Evolutionary conservation across 1,284 basidiomycete genomes (phyloP).

Genomic region (Pterulicium gracile): DNA sequence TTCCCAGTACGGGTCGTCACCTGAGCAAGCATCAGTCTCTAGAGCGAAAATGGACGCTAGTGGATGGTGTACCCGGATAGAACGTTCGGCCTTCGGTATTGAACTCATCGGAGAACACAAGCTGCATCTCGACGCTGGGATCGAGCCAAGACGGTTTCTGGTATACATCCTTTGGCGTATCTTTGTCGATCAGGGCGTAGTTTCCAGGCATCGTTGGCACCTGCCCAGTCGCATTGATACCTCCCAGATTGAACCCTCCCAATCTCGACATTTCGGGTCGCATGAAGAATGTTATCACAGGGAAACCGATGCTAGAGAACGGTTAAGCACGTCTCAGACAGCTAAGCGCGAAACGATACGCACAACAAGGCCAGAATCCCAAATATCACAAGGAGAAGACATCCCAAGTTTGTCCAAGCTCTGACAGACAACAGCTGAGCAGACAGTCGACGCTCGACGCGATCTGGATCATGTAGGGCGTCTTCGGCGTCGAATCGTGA

Average conservation of each 20-base stretch:
- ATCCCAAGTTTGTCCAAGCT: slow-evolving; percentile 39
- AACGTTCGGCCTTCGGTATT: slow-evolving; percentile 47
- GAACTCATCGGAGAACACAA: slow-evolving; percentile 53
- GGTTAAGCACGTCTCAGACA: not conserved
- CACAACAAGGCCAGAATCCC: slow-evolving; percentile 30
- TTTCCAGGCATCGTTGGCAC: slow-evolving; percentile 26
- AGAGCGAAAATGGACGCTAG: slow-evolving; percentile 1
- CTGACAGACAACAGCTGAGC: slow-evolving; percentile 22
- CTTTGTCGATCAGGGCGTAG: slow-evolving; percentile 36
- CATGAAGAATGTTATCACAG: slow-evolving; percentile 29
- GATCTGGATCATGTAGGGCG: slow-evolving; percentile 26
- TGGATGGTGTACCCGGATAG: slow-evolving; percentile 20
- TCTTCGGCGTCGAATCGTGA: slow-evolving; percentile 21
- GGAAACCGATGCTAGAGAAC: slow-evolving; percentile 22
- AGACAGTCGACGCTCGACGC: slow-evolving; percentile 9
- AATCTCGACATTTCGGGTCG: slow-evolving; percentile 19
- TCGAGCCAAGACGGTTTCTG: slow-evolving; percentile 31
- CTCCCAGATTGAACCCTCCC: slow-evolving; percentile 50
- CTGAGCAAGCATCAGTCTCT: slow-evolving; percentile 2
- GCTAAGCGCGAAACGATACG: slow-evolving; percentile 9
- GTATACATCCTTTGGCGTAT: slow-evolving; percentile 35
- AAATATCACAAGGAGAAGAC: slow-evolving; percentile 28
- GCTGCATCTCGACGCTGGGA: slow-evolving; percentile 17
- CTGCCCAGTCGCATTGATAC: slow-evolving; percentile 49
- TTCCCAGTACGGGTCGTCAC: slow-evolving; percentile 31